Base-by-base conservation (phyloP, 805 yeast species). In the Ogataea saltuana region DNA sequence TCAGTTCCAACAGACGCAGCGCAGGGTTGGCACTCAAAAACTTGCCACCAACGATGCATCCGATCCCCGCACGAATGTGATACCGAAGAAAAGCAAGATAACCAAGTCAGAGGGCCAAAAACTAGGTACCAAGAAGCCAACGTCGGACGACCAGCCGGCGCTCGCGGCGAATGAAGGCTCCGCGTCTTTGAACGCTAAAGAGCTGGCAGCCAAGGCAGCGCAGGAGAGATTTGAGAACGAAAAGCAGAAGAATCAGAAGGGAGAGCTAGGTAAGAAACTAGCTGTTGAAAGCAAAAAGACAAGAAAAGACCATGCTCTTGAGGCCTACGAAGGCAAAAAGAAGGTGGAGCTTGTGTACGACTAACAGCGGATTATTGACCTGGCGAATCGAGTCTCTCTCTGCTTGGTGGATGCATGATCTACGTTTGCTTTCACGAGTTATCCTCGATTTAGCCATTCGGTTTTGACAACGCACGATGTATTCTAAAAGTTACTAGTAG, bases 141-240 rank as follows among this genome's bases (percentile, higher is more conserved):
- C 7, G 9, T n/a, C 33, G 21, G 28, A 25, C 10, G 28, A 15
- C 26, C 17, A 9, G 12, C 32, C 21, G 22, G 22, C 36, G 20
- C 25, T n/a, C 10, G 22, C 30, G 15, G 16, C 19, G 19, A 32
- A 19, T 18, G 12, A 30, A 9, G 19, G 13, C 10, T 16, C 41
- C 3, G n/a, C 27, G 21, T 17, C 16, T 13, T 30, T 50, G 33
- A 31, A 43, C 37, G 64, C 63, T 2, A 56, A 53, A 33, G 55
- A 56, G 34, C 22, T 59, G 39, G 64, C 63, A 9, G 64, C 64
- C 7, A 42, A 49, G 25, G 65, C 65, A 4, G 65, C 65, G 6
- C 50, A 56, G 28, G 47, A 49, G 10, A 43, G 65, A 35, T 48
- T 34, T 11, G 44, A 43, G 8, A 33, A 49, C 23, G 55, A 42